These are phyloP conservation scores for Solanum dulcamara DNA, from an alignment of 257 asterid genomes.

Conservation along the genomic window DNA sequence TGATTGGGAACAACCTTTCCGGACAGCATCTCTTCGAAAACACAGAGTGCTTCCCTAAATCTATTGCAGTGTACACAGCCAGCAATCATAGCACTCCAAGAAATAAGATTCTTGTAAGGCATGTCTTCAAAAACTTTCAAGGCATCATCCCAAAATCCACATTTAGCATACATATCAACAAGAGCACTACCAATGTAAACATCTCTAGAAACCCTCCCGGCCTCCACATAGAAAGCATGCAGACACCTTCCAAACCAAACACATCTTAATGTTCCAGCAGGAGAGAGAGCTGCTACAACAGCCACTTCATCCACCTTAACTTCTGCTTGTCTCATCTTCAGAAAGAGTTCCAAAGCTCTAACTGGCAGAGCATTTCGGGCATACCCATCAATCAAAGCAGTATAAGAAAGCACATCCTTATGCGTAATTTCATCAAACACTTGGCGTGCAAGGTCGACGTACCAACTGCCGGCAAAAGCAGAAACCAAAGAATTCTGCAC, in stretches of 20 bases:
- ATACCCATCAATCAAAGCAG: constrained; percentile 40
- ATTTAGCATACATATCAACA: constrained; percentile 45
- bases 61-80: constrained; percentile 24
- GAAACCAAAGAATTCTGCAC: constrained; percentile 31
- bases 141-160: constrained; percentile 32
- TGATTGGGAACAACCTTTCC: constrained; percentile 24
- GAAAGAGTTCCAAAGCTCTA: constrained; percentile 29
- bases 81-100: constrained; percentile 40
- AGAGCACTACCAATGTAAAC: constrained; percentile 33
- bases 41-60: constrained; percentile 16
- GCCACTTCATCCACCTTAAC: constrained; percentile 39
- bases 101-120: constrained; percentile 29
- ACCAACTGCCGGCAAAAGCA: constrained; percentile 8
- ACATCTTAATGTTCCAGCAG: constrained; percentile 21
- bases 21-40: constrained; percentile 27
- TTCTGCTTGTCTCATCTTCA: constrained; percentile 24
- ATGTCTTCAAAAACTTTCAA: constrained; percentile 19
- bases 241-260: constrained; percentile 41
- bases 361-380: constrained; percentile 12
- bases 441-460: constrained; percentile 15
- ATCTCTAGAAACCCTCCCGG: constrained; percentile 33
- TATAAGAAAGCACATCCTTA: constrained; percentile 31
- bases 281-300: constrained; percentile 35
- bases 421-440: constrained; percentile 38
- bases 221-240: constrained; percentile 36